Percentiles rank a stretch among this genome's conserved stretches.
phyloP scores from a whole-genome alignment of 2,329 filamentous ascomycete species.

The Dactylella cylindrospora region DNA sequence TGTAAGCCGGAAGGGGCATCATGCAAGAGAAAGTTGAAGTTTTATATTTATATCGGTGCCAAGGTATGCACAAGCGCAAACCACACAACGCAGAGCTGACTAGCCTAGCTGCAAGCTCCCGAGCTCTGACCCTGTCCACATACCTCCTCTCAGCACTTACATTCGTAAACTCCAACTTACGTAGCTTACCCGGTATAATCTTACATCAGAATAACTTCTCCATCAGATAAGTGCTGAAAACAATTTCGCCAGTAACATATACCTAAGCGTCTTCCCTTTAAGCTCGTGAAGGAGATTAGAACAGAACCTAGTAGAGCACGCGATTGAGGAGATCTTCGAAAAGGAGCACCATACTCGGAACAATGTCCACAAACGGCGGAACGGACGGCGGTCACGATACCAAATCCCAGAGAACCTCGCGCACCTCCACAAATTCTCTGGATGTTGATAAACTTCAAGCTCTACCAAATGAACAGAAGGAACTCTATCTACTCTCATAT shows the following conservation, averaged over 20 bases:
- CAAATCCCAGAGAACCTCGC: conserved; percentile 31
- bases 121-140: conserved; percentile 19
- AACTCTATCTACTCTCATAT: conserved; percentile 88
- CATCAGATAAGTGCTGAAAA: too few relatives aligned
- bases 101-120: too few relatives aligned
- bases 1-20: too few relatives aligned
- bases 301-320: conserved; percentile 12
- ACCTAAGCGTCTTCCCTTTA: neutral
- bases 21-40: conserved; percentile 22
- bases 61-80: conserved; percentile 28
- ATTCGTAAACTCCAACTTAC: too few relatives aligned
- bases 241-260: neutral
- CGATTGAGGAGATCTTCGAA: conserved; percentile 14
- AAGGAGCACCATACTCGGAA: conserved; percentile 1
- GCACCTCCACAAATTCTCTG: conserved; percentile 62
- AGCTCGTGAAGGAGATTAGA: neutral
- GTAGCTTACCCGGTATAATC: too few relatives aligned
- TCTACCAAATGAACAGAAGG: conserved; percentile 90
- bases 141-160: conserved; percentile 28
- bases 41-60: conserved; percentile 40
- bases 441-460: conserved; percentile 86
- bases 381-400: conserved; percentile 14
- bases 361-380: conserved; percentile 41
- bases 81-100: conserved; percentile 41
- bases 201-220: too few relatives aligned